Evolutionary conservation across 1,284 basidiomycete species (phyloP).

Genomic region (Psilocybe mexicana): DNA sequence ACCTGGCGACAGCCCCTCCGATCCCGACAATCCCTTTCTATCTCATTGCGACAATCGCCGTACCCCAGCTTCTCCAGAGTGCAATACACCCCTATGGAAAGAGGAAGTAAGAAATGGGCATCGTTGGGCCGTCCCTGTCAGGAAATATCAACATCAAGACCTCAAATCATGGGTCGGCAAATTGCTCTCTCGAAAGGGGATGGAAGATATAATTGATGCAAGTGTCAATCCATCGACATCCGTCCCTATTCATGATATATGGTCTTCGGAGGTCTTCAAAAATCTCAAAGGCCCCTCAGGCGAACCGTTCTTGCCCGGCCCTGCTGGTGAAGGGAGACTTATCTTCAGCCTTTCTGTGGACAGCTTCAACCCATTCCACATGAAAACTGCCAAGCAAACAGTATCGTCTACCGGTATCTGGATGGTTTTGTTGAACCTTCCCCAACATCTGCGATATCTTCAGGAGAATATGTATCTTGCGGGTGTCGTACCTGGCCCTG

Average conservation of each 20-base stretch:
- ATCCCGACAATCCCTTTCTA: too few relatives aligned
- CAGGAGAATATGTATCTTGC: constrained; percentile 32
- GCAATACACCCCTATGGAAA: too few relatives aligned
- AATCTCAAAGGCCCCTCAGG: neutral
- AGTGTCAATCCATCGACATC: neutral
- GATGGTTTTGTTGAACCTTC: constrained; percentile 30
- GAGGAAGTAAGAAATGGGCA: too few relatives aligned
- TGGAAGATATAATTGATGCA: neutral
- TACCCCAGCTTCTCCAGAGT: too few relatives aligned
- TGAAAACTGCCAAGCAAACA: constrained; percentile 14
- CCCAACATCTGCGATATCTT: constrained; percentile 24
- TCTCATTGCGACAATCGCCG: too few relatives aligned
- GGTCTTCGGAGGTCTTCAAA: neutral
- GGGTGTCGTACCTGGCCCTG: constrained; percentile 29
- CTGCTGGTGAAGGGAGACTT: constrained; percentile 11
- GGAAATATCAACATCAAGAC: neutral
- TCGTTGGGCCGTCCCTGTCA: too few relatives aligned
- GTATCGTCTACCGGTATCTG: constrained; percentile 23
- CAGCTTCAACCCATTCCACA: constrained; percentile 17
- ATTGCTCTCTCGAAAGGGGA: neutral
- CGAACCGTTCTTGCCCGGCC: neutral
- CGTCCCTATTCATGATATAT: neutral
- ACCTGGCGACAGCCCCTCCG: too few relatives aligned
- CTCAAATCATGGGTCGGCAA: neutral
- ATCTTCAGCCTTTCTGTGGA: constrained; percentile 15